A percentile compares a stretch with the other conserved stretches of the same genome.
phyloP scores from a whole-genome alignment of 768 basidiomycete genomes.

The Lenzites betulinus region DNA sequence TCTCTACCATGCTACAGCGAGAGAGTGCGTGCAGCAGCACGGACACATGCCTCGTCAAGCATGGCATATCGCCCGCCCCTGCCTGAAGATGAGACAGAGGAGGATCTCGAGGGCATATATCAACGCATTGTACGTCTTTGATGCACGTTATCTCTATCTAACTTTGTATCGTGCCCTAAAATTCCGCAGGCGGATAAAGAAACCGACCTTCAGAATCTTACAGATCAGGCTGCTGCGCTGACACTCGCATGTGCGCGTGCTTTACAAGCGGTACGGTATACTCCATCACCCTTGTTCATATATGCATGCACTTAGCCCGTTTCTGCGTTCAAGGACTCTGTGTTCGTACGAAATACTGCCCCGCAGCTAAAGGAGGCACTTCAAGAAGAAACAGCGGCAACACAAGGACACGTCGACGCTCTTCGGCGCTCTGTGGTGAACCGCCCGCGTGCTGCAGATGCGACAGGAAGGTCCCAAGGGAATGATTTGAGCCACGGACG shows the following conservation, averaged over 20 bases:
- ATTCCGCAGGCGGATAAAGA: constrained; percentile 19
- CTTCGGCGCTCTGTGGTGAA: constrained; percentile 18
- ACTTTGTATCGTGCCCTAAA: background rate
- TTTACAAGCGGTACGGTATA: constrained; percentile 13
- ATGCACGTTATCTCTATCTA: too few relatives aligned
- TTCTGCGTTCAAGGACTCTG: background rate
- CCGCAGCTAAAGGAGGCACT: constrained; percentile 9
- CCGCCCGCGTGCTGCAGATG: background rate
- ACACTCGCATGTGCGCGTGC: constrained; percentile 3
- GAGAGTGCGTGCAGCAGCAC: background rate
- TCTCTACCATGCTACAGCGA: background rate
- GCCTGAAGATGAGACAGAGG: background rate
- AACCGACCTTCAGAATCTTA: constrained; percentile 8
- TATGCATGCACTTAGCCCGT: background rate
- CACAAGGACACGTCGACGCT: constrained; percentile 18
- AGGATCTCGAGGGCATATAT: background rate
- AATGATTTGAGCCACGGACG: background rate
- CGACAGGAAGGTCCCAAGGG: background rate
- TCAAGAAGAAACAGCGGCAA: background rate
- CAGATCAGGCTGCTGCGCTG: constrained; percentile 6
- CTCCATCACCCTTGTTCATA: too few relatives aligned
- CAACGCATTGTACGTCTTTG: constrained; percentile 6
- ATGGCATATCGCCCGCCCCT: constrained; percentile 14
- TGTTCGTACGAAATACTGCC: constrained; percentile 1
- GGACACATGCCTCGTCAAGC: background rate